These are phyloP conservation scores for Boletus rubescentipes DNA, from an alignment of 768 basidiomycete species.

Conservation along the genomic window DNA sequence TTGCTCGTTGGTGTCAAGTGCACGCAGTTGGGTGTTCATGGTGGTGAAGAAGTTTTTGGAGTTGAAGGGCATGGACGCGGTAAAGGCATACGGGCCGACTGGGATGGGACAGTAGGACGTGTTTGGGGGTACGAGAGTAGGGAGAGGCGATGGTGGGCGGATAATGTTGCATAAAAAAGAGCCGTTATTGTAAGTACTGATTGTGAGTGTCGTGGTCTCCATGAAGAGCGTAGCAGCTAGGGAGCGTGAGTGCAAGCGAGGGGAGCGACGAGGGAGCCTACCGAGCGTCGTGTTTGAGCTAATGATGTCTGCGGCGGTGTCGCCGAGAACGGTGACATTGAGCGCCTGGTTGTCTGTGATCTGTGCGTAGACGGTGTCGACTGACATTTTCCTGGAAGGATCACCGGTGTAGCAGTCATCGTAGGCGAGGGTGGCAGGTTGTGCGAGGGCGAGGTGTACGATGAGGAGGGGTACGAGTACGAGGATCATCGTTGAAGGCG, in stretches of 20 bases:
- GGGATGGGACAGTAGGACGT: conserved; percentile 71
- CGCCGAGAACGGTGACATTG: conserved; percentile 73
- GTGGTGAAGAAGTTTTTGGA: conserved; percentile 75
- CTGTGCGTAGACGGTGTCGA: conserved; percentile 74
- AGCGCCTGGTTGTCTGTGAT: conserved; percentile 50
- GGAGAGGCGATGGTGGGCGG: conserved; percentile 73
- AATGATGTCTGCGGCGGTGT: conserved; percentile 54
- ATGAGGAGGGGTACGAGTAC: conserved; percentile 18
- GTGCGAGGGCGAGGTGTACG: conserved; percentile 37
- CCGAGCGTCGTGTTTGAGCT: conserved; percentile 67
- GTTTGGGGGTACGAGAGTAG: conserved; percentile 37
- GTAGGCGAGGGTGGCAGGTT: conserved; percentile 63
- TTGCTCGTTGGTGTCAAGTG: conserved; percentile 81
- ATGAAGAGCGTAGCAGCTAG: conserved; percentile 81
- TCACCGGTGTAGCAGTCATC: conserved; percentile 67
- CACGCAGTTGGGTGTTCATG: conserved; percentile 77
- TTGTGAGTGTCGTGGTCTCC: conserved; percentile 75
- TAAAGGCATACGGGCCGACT: conserved; percentile 79
- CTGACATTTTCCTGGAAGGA: conserved; percentile 55
- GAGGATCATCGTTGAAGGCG: conserved; percentile 26
- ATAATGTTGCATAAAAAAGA: conserved; percentile 79
- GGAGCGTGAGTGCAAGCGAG: conserved; percentile 8
- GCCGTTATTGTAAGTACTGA: conserved; percentile 66
- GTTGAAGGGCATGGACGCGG: conserved; percentile 67
- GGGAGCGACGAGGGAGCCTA: conserved; percentile 33